Base-by-base conservation (phyloP, 2,329 filamentous ascomycete genomes). In the Colletotrichum sp. region DNA sequence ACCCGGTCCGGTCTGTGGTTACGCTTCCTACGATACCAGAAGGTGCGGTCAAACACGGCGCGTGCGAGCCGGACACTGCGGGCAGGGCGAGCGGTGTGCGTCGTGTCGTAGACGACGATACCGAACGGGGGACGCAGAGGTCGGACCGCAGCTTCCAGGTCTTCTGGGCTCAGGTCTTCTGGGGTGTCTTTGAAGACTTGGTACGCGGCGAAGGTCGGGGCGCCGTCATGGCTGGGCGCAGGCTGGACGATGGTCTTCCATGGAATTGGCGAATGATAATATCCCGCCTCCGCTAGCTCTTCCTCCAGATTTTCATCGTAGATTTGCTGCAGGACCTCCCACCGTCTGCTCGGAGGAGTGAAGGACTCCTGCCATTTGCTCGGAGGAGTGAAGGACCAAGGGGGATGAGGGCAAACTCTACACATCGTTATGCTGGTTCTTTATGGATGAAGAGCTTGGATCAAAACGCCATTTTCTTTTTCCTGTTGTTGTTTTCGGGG, bases 181-280 rank as follows among this genome's bases (percentile, higher is more conserved):
- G 44, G 61, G 32, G 61, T 60, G 25, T 9, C 2, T 6, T 15
- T 3, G 5, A 19, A 32, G 13, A 72, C 34, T 22, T 72, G 1
- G 25, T 52, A 59, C 4, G 69, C 69, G 3, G 61, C 61, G 15
- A 72, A 60, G 30, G 25, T 67, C 2, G 61, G 48, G 5, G 70
- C 32, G 27, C 70, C 63, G 22, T 72, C 63, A 28, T 67, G 61
- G 36, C 70, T 68, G 8, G 70, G 61, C 34, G 70, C 63, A 19
- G 63, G 27, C 15, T 68, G 63, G 15, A 52, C 52, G 27, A 61
- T 2, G 12, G 61, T 55, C 32, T 61, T 68, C 2, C 1, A 16
- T n/a, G 27, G 27, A n/a, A 0, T 48, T 48, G 19, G 39, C 9
- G 19, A 0, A n/a, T 48, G 39, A 1, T 0, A n/a, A 48, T 48